Evolutionary conservation across 2,329 filamentous ascomycete genomes (phyloP).

Genomic region (Pseudonectria buxi): DNA sequence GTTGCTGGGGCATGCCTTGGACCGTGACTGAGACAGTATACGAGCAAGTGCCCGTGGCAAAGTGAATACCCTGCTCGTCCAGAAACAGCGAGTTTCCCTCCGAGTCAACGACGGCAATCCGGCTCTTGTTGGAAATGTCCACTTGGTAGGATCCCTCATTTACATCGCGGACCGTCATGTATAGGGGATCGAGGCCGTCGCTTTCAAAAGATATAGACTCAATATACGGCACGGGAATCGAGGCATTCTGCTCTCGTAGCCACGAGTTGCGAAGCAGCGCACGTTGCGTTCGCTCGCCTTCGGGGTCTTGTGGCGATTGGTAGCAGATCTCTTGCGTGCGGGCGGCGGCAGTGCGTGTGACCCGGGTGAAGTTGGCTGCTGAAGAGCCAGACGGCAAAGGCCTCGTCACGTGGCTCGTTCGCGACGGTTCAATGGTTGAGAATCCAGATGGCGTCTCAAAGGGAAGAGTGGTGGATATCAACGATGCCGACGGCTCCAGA

Average conservation of each 20-base stretch:
- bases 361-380: conserved; percentile 27
- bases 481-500: background rate
- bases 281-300: conserved; percentile 17
- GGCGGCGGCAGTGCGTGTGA: conserved; percentile 22
- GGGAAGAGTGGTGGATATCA: background rate
- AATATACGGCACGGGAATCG: conserved; percentile 30
- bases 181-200: conserved; percentile 26
- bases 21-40: conserved; percentile 28
- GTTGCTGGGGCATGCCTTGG: conserved; percentile 27
- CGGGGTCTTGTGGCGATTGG: conserved; percentile 18
- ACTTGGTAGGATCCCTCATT: conserved; percentile 22
- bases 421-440: background rate
- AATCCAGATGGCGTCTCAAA: background rate
- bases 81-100: conserved; percentile 27
- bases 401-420: conserved; percentile 6
- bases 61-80: conserved; percentile 27
- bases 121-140: conserved; percentile 28
- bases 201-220: conserved; percentile 30
- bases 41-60: conserved; percentile 27
- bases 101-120: conserved; percentile 25
- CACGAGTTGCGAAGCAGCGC: conserved; percentile 26
- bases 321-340: conserved; percentile 27
- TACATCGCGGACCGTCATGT: conserved; percentile 26
- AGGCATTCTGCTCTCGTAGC: conserved; percentile 22
- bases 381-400: conserved; percentile 12